Percentiles rank a stretch among this genome's conserved stretches.
phyloP scores from a whole-genome alignment of 192 early-diverging fungal genomes.

The Coemansia sp. region DNA sequence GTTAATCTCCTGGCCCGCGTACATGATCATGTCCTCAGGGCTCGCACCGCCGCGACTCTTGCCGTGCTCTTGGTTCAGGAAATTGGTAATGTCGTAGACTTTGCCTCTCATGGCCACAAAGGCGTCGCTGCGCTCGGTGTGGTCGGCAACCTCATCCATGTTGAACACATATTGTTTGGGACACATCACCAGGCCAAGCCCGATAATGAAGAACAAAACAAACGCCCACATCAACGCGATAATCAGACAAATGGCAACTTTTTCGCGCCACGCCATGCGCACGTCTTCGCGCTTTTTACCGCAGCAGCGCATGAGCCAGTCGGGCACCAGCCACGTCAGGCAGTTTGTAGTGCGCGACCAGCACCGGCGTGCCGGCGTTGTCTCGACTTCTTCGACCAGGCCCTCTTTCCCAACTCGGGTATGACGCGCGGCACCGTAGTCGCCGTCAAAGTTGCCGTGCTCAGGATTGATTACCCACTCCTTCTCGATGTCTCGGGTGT shows the following conservation, averaged over 20 bases:
- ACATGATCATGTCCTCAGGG: conserved; percentile 44
- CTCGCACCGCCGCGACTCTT: conserved; percentile 39
- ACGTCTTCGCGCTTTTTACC: conserved; percentile 85
- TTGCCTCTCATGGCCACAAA: conserved; percentile 66
- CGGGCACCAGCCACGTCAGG: conserved; percentile 38
- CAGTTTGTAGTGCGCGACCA: conserved; percentile 35
- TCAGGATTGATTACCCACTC: conserved; percentile 7
- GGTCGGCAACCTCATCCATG: conserved; percentile 59
- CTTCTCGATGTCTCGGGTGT: conserved; percentile 1
- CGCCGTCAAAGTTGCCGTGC: conserved; percentile 26
- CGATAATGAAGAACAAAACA: conserved; percentile 87
- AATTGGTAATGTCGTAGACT: conserved; percentile 70
- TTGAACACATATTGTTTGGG: conserved; percentile 69
- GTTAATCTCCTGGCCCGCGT: conserved; percentile 66
- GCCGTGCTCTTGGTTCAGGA: conserved; percentile 63
- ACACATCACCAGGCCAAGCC: conserved; percentile 80
- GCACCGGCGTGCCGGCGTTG: conserved; percentile 33
- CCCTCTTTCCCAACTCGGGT: conserved; percentile 69
- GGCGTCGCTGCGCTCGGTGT: conserved; percentile 59
- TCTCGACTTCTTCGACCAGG: conserved; percentile 74
- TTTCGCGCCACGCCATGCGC: conserved; percentile 95
- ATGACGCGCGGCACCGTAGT: conserved; percentile 12
- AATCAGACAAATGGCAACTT: conserved; percentile 78
- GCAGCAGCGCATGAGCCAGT: conserved; percentile 43
- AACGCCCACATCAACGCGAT: conserved; percentile 75